Percentiles rank a stretch among this genome's conserved stretches.
Evolutionary conservation across 352 stramenopile genomes (phyloP).

Genomic region (Phytopythium delawarense): DNA sequence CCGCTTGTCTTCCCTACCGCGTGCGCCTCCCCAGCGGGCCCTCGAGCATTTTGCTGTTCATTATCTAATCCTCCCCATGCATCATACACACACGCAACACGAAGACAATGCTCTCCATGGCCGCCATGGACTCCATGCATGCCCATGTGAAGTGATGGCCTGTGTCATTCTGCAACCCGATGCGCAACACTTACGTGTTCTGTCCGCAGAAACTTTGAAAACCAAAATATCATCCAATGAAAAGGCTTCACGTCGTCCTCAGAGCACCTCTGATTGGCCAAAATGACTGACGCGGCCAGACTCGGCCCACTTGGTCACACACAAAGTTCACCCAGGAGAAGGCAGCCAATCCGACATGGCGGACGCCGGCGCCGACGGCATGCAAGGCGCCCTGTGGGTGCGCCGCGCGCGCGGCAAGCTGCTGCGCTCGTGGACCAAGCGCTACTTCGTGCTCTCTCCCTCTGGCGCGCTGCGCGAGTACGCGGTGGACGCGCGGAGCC

Average conservation of each 20-base stretch:
- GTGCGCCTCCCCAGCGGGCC: not conserved
- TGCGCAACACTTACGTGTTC: not conserved
- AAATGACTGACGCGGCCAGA: not conserved
- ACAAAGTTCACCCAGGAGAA: not conserved
- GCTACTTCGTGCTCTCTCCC: constrained; percentile 57
- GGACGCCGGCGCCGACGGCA: constrained; percentile 19
- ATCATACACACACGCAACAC: not conserved
- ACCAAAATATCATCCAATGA: not conserved
- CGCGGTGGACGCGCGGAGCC: constrained; percentile 17
- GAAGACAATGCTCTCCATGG: not conserved
- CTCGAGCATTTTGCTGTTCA: constrained; percentile 1
- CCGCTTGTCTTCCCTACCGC: not conserved
- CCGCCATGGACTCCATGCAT: not conserved
- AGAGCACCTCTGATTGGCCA: not conserved
- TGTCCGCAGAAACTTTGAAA: not conserved
- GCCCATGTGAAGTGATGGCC: not conserved
- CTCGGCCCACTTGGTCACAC: not conserved
- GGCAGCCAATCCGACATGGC: not conserved
- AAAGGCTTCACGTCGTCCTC: not conserved
- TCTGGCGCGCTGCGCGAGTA: constrained; percentile 51
- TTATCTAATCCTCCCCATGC: constrained; percentile 3
- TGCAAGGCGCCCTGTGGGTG: constrained; percentile 51
- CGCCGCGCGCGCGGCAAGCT: constrained; percentile 48
- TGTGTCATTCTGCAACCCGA: not conserved
- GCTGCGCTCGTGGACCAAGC: constrained; percentile 63